Evolutionary conservation across 1,284 basidiomycete genomes (phyloP).

Genomic region (Neonothopanus nambi): DNA sequence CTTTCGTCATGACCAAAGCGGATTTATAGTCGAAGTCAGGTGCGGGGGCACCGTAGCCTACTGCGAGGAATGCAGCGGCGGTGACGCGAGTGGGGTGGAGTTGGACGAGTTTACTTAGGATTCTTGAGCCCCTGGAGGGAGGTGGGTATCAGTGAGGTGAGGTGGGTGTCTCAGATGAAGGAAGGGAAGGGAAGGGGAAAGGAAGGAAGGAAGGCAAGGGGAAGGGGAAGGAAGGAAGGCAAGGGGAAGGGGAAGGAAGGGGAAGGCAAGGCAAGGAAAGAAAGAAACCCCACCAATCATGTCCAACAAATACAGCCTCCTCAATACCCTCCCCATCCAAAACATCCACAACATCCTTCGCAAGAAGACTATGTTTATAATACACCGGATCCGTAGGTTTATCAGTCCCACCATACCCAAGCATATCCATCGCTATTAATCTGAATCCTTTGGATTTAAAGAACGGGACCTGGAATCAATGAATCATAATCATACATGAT

Average conservation of each 20-base stretch:
- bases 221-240: too few species aligned
- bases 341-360: constrained; percentile 47
- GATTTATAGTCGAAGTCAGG: constrained; percentile 27
- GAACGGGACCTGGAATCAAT: constrained; percentile 21
- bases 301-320: constrained; percentile 42
- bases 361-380: constrained; percentile 35
- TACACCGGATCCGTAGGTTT: constrained; percentile 33
- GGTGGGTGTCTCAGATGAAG: too few species aligned
- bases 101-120: constrained; percentile 31
- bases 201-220: too few species aligned
- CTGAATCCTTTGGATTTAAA: constrained; percentile 40
- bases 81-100: constrained; percentile 28
- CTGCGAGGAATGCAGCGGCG: too few species aligned
- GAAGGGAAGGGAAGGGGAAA: too few species aligned
- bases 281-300: constrained; percentile 49
- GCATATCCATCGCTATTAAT: constrained; percentile 41
- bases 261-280: too few species aligned
- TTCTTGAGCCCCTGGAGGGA: too few species aligned
- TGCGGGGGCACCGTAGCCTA: constrained; percentile 23
- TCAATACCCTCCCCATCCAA: constrained; percentile 41
- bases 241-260: too few species aligned
- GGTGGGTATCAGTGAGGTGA: constrained; percentile 32
- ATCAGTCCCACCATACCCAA: constrained; percentile 43
- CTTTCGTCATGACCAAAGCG: constrained; percentile 24
- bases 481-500: too few species aligned